Evolutionary conservation across 805 yeast genomes (phyloP).

Genomic region (Yarrowia keelungensis): DNA sequence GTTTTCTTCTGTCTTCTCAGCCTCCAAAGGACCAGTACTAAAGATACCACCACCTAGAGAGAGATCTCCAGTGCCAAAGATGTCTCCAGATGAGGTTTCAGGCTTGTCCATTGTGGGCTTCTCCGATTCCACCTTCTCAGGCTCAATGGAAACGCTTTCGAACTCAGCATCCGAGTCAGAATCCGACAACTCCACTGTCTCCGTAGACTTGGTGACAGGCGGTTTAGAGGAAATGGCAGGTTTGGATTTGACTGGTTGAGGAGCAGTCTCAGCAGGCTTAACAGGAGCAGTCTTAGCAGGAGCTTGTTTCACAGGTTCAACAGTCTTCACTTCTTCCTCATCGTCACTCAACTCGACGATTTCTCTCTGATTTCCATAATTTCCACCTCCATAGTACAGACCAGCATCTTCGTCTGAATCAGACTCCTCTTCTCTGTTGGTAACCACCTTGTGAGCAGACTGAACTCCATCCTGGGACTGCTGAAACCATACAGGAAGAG

Average conservation of each 20-base stretch:
- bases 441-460: not conserved
- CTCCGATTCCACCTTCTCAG: not conserved
- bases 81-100: not conserved
- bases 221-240: not conserved
- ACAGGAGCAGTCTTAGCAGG: not conserved
- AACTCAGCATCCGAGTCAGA: conserved; percentile 26
- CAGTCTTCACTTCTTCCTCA: conserved; percentile 1
- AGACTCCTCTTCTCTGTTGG: conserved; percentile 4
- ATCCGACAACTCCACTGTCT: not conserved
- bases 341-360: conserved; percentile 19
- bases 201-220: not conserved
- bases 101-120: not conserved
- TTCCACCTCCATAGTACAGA: not conserved
- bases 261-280: not conserved
- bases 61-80: conserved; percentile 1
- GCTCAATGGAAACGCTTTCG: conserved; percentile 9
- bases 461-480: conserved; percentile 4
- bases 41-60: not conserved
- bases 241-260: not conserved
- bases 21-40: conserved; percentile 2
- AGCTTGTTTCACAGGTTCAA: not conserved
- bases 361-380: not conserved
- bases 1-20: not conserved
- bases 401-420: conserved; percentile 30
- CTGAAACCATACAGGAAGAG: conserved; percentile 12